Percentiles rank a stretch among this genome's conserved stretches.
These are phyloP conservation scores for Kwoniella sp. DNA, from an alignment of 768 basidiomycete species.

Conservation along the genomic window DNA sequence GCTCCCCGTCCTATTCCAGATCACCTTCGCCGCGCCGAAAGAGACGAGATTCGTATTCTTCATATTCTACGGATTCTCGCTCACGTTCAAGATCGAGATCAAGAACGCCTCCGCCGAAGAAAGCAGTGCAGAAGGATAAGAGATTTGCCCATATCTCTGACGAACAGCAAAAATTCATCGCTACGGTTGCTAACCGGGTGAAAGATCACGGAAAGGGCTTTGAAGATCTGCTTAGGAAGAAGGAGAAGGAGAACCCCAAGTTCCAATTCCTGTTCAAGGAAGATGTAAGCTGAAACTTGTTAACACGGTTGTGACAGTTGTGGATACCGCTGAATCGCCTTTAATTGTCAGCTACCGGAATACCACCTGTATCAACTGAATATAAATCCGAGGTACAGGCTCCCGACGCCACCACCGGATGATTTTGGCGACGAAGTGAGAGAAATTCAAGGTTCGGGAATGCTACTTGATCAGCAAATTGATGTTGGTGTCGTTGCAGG, in stretches of 20 bases:
- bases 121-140: slow-evolving; percentile 30
- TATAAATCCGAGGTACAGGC: slow-evolving; percentile 55
- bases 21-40: slow-evolving; percentile 17
- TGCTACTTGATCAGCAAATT: too few relatives aligned
- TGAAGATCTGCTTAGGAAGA: slow-evolving; percentile 70
- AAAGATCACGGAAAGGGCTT: slow-evolving; percentile 77
- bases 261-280: slow-evolving; percentile 70
- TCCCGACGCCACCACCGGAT: slow-evolving; percentile 55
- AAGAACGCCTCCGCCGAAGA: slow-evolving; percentile 50
- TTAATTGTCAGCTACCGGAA: slow-evolving; percentile 57
- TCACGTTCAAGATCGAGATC: slow-evolving; percentile 55
- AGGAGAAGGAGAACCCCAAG: slow-evolving; percentile 78
- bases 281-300: slow-evolving; percentile 51
- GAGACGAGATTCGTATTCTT: slow-evolving; percentile 11
- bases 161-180: slow-evolving; percentile 81
- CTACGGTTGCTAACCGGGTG: slow-evolving; percentile 81
- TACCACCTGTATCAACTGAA: slow-evolving; percentile 57
- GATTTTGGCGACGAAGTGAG: slow-evolving; percentile 57
- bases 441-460: not conserved
- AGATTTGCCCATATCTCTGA: slow-evolving; percentile 58
- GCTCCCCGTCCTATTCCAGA: slow-evolving; percentile 24
- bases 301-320: too few relatives aligned
- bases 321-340: too few relatives aligned
- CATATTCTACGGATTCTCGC: slow-evolving; percentile 39
- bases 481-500: slow-evolving; percentile 35